Base-by-base conservation (phyloP, 2,329 filamentous ascomycete species). In the Aaosphaeria pasadenensis region DNA sequence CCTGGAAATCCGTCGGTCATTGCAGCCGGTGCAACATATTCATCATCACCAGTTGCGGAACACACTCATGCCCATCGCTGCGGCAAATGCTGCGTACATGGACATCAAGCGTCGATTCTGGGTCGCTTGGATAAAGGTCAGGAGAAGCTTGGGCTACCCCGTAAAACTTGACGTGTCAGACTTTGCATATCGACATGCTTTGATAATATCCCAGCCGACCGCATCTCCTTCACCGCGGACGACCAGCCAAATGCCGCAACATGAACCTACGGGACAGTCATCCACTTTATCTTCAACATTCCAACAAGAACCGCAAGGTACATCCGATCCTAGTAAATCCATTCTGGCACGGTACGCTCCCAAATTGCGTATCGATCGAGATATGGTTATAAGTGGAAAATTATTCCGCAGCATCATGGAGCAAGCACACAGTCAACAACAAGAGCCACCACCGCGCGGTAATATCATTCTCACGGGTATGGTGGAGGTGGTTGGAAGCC, bases 401-500 rank as follows among this genome's bases (percentile, higher is more conserved):
- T 9, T 9, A 3, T 36, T 36, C 33, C 33, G 33, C 33, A 36
- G 7, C 9, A n/a, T 9, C 33, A 9, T 9, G 7, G 33, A 9
- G n/a, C 7, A 36, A 36, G 33, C n/a, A 9, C 33, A 9, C 4
- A 9, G 33, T n/a, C 33, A 36, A 9, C 7, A 36, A 9, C 33
- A 9, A 9, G n/a, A 9, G n/a, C 9, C 72, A 33, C 59, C 71
- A 0, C 75, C 77, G 5, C 67, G 75, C 9, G 77, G 77, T 3
- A 69, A 66, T 3, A 70, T 78, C 44, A 50, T 73, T 0, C 69
- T 79, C 9, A 60, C 65, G 1, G 77, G 76, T 4, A 47, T 77
- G 32, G 62, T 80, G 1, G 74, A 78, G 48, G 56, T 79, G 3
- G 59, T 67, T n/a, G 76, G 76, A 5, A 56, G 62, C 6, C 66